Conservation (phyloP, 306 rosid species). For the Sicyos baderoa region DNA sequence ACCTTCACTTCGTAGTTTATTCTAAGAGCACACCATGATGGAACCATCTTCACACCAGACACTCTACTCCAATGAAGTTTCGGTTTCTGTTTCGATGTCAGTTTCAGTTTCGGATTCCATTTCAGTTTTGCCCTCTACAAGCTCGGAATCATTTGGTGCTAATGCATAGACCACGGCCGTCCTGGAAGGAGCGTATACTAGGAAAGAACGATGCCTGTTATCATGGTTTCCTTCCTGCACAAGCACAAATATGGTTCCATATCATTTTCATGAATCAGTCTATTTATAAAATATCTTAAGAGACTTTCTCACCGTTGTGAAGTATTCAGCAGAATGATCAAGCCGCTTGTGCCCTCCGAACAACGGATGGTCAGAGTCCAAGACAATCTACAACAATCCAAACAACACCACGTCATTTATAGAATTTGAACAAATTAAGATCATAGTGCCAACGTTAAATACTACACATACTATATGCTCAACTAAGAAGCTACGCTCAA, state of each 20-base stretch:
- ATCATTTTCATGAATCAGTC: not conserved
- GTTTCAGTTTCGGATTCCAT: not conserved
- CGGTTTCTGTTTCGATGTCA: not conserved
- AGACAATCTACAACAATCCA: slow-evolving; percentile 38
- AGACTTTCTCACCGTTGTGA: slow-evolving; percentile 43
- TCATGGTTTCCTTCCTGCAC: slow-evolving; percentile 66
- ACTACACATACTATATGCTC: slow-evolving; percentile 21
- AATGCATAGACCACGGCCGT: slow-evolving; percentile 73
- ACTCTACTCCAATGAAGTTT: slow-evolving; percentile 9
- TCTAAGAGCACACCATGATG: slow-evolving; percentile 1
- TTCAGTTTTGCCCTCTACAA: not conserved
- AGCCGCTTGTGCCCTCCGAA: slow-evolving; percentile 76
- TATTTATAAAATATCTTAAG: not conserved
- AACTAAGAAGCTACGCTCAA: no score
- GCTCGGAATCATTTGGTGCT: slow-evolving; percentile 26
- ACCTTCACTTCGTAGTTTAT: not conserved
- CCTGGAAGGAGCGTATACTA: slow-evolving; percentile 63
- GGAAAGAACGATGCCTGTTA: slow-evolving; percentile 70
- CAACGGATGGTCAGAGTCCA: slow-evolving; percentile 69
- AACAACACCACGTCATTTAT: not conserved
- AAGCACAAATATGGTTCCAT: slow-evolving; percentile 22
- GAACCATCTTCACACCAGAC: not conserved
- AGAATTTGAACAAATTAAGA: not conserved
- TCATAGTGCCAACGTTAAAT: slow-evolving; percentile 15
- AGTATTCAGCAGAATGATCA: slow-evolving; percentile 58